Base-by-base conservation (phyloP, 1,139 yeast species). In the Blastobotrys elegans region DNA sequence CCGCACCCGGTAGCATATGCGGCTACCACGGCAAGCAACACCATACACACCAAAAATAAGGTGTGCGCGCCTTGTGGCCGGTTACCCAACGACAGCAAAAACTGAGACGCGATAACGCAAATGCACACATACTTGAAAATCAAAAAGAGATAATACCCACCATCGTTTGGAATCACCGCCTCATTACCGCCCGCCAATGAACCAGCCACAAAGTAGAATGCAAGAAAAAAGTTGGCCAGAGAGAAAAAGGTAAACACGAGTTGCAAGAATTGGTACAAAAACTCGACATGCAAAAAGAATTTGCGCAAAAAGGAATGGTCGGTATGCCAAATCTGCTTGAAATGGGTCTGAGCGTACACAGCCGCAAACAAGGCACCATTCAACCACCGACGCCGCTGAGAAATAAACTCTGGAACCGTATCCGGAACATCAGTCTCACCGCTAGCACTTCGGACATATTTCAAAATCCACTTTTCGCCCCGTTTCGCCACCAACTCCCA, bases 381-480 rank as follows among this genome's bases (percentile, higher is more conserved):
- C 48, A 92, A 79, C 98, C 98, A 92, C 70, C 98, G 81, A 71
- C 98, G 80, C 71, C 98, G 81, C 69, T 92, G 98, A 14, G 95
- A 82, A 50, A 92, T 80, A 62, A 92, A 90, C 65, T 92, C 98
- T 0, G 97, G 79, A 40, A 90, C 74, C 4, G 81, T 73, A 63
- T 90, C 97, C 2, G 98, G 98, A 43, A 92, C 97, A 75, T 92
- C 98, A 0, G 98, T 92, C 64, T 90, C 97, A 57, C 97, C 98
- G 24, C 86, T 84, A 1, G 97, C 97, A 66, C 81, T 86, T 60
- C 86, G 84, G 46, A 92, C 97, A 64, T 90, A 90, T 63, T 88
- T 88, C 58, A 92, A 73, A 22, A 92, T 87, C 98, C 98, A 92
- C 61, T 81, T 84, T 44, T 88, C 92, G 52, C 81, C 78, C 56